Evolutionary conservation across 768 basidiomycete genomes (phyloP).

Genomic region (Tricholoma bakamatsutake): DNA sequence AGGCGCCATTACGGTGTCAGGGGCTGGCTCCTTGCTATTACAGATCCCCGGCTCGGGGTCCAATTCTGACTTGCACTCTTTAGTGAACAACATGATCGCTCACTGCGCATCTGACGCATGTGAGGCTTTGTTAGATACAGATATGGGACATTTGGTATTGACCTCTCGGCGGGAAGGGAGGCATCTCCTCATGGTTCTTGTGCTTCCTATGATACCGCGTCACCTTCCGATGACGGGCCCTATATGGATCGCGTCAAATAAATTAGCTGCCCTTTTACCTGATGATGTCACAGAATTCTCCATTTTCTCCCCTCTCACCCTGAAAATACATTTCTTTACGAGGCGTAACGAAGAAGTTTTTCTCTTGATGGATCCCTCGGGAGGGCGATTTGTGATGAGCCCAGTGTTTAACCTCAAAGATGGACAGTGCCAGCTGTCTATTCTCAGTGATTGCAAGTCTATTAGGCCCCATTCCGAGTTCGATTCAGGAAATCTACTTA

Average conservation of each 20-base stretch:
- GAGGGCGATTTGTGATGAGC: constrained; percentile 19
- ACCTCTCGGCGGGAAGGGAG: background rate
- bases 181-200: background rate
- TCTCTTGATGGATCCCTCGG: background rate
- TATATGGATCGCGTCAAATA: constrained; percentile 1
- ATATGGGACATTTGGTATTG: background rate
- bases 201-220: background rate
- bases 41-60: constrained; percentile 14
- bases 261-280: constrained; percentile 7
- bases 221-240: background rate
- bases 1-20: constrained; percentile 22
- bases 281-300: constrained; percentile 5
- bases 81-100: constrained; percentile 12
- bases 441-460: constrained; percentile 26
- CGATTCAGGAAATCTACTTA: constrained; percentile 22
- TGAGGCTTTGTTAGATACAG: background rate
- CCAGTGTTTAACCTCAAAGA: constrained; percentile 20
- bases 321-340: constrained; percentile 9
- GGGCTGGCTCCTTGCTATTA: constrained; percentile 23
- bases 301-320: constrained; percentile 14
- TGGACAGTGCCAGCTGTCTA: constrained; percentile 24
- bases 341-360: constrained; percentile 1
- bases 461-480: constrained; percentile 8
- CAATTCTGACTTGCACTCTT: constrained; percentile 7
- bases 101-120: background rate